Evolutionary conservation across 805 yeast genomes (phyloP).

Genomic region (Sugiyamaella smithiae): DNA sequence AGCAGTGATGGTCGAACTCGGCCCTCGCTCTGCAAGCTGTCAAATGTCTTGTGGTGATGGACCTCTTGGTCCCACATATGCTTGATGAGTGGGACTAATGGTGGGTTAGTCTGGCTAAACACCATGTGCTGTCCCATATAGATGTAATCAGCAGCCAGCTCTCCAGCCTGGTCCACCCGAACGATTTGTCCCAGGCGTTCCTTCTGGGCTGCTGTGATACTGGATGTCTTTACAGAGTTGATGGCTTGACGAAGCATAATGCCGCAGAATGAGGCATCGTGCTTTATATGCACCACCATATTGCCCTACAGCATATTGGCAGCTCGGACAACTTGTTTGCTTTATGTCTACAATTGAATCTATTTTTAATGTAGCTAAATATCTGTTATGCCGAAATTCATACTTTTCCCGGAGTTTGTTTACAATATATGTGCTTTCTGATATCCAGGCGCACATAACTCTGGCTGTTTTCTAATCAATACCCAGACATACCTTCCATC

Average conservation of each 20-base stretch:
- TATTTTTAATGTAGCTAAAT: too few species aligned
- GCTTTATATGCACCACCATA: too few species aligned
- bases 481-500: too few species aligned
- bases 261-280: too few species aligned
- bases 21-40: conserved; percentile 66
- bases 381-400: too few species aligned
- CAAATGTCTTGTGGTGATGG: conserved; percentile 84
- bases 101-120: conserved; percentile 65
- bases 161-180: conserved; percentile 98
- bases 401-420: too few species aligned
- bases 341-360: too few species aligned
- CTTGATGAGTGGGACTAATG: conserved; percentile 70
- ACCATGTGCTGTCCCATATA: conserved; percentile 88
- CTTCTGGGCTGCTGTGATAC: conserved; percentile 25
- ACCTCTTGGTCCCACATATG: conserved; percentile 99
- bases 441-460: too few species aligned
- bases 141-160: conserved; percentile 90
- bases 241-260: conserved; percentile 27
- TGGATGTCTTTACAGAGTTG: conserved; percentile 17
- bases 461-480: too few species aligned
- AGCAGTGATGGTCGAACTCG: conserved; percentile 88
- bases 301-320: too few species aligned
- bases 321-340: too few species aligned
- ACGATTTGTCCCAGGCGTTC: conserved; percentile 39
- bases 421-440: too few species aligned